Base-by-base conservation (phyloP, 2,329 filamentous ascomycete genomes). In the Berkeleyomyces basicola region DNA sequence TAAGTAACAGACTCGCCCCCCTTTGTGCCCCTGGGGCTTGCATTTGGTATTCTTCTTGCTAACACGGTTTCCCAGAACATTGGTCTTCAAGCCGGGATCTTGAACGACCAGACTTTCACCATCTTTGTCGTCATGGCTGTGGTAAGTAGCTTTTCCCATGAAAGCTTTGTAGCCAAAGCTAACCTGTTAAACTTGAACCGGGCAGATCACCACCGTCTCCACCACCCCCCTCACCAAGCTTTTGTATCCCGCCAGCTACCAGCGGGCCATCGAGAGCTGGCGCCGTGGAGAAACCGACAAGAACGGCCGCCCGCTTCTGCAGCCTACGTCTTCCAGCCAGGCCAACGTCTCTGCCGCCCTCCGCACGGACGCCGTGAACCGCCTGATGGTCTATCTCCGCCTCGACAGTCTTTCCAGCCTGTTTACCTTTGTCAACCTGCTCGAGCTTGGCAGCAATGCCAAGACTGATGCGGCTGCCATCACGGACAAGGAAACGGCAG, bases 111-210 rank as follows among this genome's bases (percentile, higher is more conserved):
- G 14, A 95, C 90, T 0, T 96, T 96, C 69, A 95, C 90, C 61
- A 95, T 96, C 62, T 95, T 96, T 68, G 90, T 96, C 31, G 87
- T 96, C 69, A 96, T 96, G 90, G 90, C 90, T 7, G 63, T 64
- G 36, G 58, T 59, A 39, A 59, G 43, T 59, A n/a, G 6, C 10
- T 14, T 16, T 4, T 3, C 44, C 44, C 4, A 23, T 23, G 23
- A 23, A 23, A 23, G 23, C 23, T 23, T 23, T 23, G 23, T 23
- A 47, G 10, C n/a, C 6, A 9, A 16, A n/a, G n/a, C n/a, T 47
- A 23, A 16, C 23, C 44, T 23, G 14, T 23, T 23, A 23, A 23
- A 2, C n/a, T 9, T 23, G 1, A 47, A 47, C 14, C 6, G 10
- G 11, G 11, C 43, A 55, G 51, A 77, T 95, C 40, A 95, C 90